Evolutionary conservation across 805 yeast genomes (phyloP).

Genomic region (Starmerella sp.): DNA sequence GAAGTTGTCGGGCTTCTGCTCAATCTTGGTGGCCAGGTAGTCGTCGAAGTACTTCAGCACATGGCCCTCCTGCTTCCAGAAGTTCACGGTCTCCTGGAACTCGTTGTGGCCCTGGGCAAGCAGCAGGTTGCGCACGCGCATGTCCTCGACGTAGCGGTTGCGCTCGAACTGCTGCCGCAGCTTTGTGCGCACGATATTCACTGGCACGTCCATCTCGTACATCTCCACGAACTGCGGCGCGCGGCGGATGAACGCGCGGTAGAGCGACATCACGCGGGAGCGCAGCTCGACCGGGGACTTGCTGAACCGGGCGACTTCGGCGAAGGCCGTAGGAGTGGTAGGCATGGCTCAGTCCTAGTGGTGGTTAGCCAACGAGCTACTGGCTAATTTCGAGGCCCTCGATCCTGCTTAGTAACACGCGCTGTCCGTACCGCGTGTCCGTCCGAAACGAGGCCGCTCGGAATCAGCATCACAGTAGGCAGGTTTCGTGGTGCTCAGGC

Average conservation of each 20-base stretch:
- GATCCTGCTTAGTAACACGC: background rate
- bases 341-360: conserved; percentile 29
- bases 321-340: conserved; percentile 73
- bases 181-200: conserved; percentile 67
- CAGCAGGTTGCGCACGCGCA: conserved; percentile 54
- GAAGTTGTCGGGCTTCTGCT: conserved; percentile 46
- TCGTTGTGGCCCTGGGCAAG: conserved; percentile 83
- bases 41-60: conserved; percentile 71
- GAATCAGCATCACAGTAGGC: too few species aligned
- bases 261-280: conserved; percentile 52
- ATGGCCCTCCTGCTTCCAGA: conserved; percentile 84
- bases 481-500: too few species aligned
- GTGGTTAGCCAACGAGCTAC: background rate
- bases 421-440: too few species aligned
- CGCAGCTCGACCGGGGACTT: conserved; percentile 51
- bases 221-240: conserved; percentile 35
- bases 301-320: conserved; percentile 65
- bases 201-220: conserved; percentile 45
- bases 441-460: too few species aligned
- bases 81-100: conserved; percentile 74
- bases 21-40: conserved; percentile 44
- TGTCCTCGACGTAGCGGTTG: conserved; percentile 59
- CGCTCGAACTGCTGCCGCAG: conserved; percentile 85
- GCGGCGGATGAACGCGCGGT: conserved; percentile 54
- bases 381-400: background rate